Evolutionary conservation across 768 basidiomycete genomes (phyloP), one percentile per base, ranked within the genome.

Genomic region (Leccinum uliginosum): DNA sequence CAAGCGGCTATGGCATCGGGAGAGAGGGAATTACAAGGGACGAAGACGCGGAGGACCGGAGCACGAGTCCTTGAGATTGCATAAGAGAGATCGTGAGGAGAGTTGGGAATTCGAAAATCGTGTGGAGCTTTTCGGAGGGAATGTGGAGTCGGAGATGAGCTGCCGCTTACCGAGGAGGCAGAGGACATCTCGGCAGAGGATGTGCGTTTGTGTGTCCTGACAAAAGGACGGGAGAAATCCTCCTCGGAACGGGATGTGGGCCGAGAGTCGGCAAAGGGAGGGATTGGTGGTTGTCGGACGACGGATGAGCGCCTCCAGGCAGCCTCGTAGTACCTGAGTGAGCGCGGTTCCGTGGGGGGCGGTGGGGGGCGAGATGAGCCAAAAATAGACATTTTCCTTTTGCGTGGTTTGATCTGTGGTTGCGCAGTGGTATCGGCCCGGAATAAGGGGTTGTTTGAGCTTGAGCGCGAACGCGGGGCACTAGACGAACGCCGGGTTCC

Each of bases 21-120:
- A 38, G 81, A 76, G 43, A 89, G 75, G 4, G 72, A 73, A 1
- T 81, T 74, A 61, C 86, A 90, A 2, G 90, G 90, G 24, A 88
- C 83, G 60, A 87, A 93, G 49, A 88, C 82, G 26, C 87, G 85
- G 47, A 87, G 74, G 49, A 92, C 75, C 2, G 90, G 90, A 4
- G 89, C 89, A 12, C 87, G 86, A 4, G 73, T 74, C 30, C 83
- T 80, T 19, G 78, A 83, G 3, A 79, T 83, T 12, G 87, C 87
- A 46, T 79, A 69, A 46, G 66, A 70, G 38, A 92, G 74, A 60
- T 89, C 87, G 64, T 91, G 89, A 23, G 82, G 82, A 5, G 81
- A 74, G 40, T 38, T 62, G 17, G 64, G 58, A 1, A 45, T 54
- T 23, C 54, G 60, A 17, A 60, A 30, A 14, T 68, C 65, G 21